A percentile compares a stretch with the other conserved stretches of the same genome.
phyloP scores from a whole-genome alignment of 805 yeast species.

The Myxozyma kluyveri region DNA sequence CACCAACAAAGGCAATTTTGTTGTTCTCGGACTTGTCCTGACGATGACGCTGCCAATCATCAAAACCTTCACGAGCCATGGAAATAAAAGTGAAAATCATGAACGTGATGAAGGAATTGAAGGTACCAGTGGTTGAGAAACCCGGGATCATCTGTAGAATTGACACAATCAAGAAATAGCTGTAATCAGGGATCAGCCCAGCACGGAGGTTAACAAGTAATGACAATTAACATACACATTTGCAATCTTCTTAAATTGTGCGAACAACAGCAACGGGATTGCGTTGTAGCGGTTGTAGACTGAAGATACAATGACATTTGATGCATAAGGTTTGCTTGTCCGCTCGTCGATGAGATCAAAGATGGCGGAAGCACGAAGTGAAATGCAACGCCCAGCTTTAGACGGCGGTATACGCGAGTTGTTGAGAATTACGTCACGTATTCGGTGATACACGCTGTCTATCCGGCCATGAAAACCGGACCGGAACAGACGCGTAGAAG shows the following conservation, averaged over 20 bases:
- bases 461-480: constrained; percentile 16
- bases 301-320: constrained; percentile 79
- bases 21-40: constrained; percentile 84
- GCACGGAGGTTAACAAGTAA: background rate
- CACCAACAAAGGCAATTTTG: constrained; percentile 44
- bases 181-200: too few species aligned
- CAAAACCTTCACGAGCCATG: constrained; percentile 88
- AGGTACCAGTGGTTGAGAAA: constrained; percentile 96
- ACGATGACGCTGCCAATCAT: constrained; percentile 82
- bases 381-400: constrained; percentile 71
- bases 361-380: constrained; percentile 56
- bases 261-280: constrained; percentile 80
- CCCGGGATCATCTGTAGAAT: constrained; percentile 93
- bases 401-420: constrained; percentile 47
- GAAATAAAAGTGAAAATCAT: constrained; percentile 83
- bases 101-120: constrained; percentile 88
- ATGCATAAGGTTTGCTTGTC: constrained; percentile 54
- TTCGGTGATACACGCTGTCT: constrained; percentile 6
- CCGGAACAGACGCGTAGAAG: constrained; percentile 16
- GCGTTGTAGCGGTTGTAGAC: constrained; percentile 78
- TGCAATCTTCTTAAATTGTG: constrained; percentile 91
- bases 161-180: constrained; percentile 81
- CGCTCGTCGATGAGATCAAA: constrained; percentile 63
- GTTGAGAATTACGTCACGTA: constrained; percentile 34
- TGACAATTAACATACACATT: constrained; percentile 49